Conservation (phyloP, 139 green algal species). For the Tetraselmis chui region DNA sequence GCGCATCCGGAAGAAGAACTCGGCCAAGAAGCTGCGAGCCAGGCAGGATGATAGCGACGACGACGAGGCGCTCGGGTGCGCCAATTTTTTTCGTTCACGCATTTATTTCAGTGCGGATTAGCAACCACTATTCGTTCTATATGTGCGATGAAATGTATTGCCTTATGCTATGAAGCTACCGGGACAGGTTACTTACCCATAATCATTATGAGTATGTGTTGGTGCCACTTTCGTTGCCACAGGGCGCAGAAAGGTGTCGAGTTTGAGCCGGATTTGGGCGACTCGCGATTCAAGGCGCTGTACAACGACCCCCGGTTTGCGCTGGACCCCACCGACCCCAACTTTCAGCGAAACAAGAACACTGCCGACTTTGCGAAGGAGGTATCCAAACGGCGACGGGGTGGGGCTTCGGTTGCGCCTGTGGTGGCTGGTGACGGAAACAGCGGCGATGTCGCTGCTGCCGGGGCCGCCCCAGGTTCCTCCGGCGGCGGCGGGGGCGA, state of each 20-base stretch:
- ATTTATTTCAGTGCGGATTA: no score
- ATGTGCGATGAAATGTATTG: no score
- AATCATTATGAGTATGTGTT: no score
- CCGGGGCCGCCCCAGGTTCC: conserved; percentile 11
- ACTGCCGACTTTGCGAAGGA: conserved; percentile 5
- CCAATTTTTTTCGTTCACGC: not conserved
- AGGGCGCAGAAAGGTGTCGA: not conserved
- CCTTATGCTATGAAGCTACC: no score
- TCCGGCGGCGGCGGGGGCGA: conserved; percentile 13
- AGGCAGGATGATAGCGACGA: conserved; percentile 37
- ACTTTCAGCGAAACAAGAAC: conserved; percentile 43
- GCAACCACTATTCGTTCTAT: no score
- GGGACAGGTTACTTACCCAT: no score
- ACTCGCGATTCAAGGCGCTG: conserved; percentile 71
- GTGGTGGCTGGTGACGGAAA: not conserved
- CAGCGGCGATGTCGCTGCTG: not conserved
- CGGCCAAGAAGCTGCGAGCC: conserved; percentile 12
- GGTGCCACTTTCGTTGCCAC: no score
- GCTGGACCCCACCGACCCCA: conserved; percentile 87
- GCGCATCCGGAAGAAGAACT: conserved; percentile 31
- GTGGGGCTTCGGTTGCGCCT: conserved; percentile 12
- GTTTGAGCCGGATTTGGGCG: conserved; percentile 47
- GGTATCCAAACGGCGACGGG: conserved; percentile 10
- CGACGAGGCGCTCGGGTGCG: conserved; percentile 13
- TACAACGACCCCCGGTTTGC: conserved; percentile 64